These are phyloP conservation scores for Actinidia arguta DNA, from an alignment of 179 eudicot species.

Conservation along the genomic window DNA sequence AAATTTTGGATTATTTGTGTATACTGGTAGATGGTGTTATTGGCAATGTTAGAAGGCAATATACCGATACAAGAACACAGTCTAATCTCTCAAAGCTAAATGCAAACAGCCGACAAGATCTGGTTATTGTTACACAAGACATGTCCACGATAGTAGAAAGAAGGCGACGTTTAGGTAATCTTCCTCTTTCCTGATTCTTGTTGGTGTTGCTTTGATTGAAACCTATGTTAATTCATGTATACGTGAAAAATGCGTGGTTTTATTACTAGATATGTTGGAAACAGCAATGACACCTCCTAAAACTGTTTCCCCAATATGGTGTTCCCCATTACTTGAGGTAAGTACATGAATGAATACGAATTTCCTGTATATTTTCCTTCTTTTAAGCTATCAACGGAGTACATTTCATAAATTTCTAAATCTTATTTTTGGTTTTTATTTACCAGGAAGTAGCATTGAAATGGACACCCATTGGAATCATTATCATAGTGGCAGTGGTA, in stretches of 20 bases:
- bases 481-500: conserved; percentile 29
- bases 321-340: conserved; percentile 57
- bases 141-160: conserved; percentile 47
- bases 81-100: conserved; percentile 54
- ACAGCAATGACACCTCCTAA: conserved; percentile 39
- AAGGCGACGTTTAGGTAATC: conserved; percentile 44
- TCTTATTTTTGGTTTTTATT: neutral
- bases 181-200: neutral
- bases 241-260: neutral
- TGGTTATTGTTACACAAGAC: conserved; percentile 29
- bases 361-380: neutral
- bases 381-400: neutral
- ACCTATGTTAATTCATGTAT: neutral
- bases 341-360: neutral
- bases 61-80: conserved; percentile 62
- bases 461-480: conserved; percentile 53
- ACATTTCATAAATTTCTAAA: neutral
- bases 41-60: conserved; percentile 43
- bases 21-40: conserved; percentile 54
- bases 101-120: conserved; percentile 33
- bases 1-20: neutral
- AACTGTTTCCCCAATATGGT: conserved; percentile 49
- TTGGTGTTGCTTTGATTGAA: neutral
- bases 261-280: conserved; percentile 29
- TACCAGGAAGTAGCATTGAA: conserved; percentile 51